Evolutionary conservation across 345 rosid genomes (phyloP), one percentile per base, ranked within the genome.

Genomic region (Melastoma malabathricum): DNA sequence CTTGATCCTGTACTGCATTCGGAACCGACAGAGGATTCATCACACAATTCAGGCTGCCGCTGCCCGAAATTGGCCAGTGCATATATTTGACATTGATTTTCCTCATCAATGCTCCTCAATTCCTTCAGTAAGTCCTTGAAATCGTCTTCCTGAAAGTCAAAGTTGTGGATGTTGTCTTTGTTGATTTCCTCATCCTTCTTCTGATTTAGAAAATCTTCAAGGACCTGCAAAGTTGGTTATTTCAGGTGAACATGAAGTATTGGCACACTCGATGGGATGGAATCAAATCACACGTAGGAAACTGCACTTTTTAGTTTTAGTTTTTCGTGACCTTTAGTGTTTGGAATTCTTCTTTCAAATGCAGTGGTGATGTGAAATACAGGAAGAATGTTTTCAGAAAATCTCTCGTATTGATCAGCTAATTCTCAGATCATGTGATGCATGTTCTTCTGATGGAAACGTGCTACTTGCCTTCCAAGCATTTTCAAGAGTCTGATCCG

Each of bases 1-100:
- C 78, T 75, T 60, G 98, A 92, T 52, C 96, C 98, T 60, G 93
- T 82, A 58, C 96, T 92, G 58, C 82, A 82, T 27, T 82, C 89
- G 39, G 96, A 92, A 68, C 98, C 87, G 59, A 76, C 86, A 47
- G 96, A 89, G 62, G 98, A 79, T 20, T 56, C 89, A 60, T 86
- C 89, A 46, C 72, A 77, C 13, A 82, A 75, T 67, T 68, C 93
- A 46, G 87, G 95, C 65, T 84, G 89, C 82, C 96, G 95, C 65
- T 84, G 89, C 82, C 96, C 86, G 45, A 58, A 74, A 50, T 43
- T 34, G 41, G 12, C 41, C 41, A 34, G 41, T 1, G 41, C 41
- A 34, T 34, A 34, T 34, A 34, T 34, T 34, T 34, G 12, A 34
- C 41, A 6, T 48, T 48, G 82, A 67, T 80, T 82, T 66, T 71